phyloP scores from a whole-genome alignment of 2,329 filamentous ascomycete species.

The Lachnellula cervina region DNA sequence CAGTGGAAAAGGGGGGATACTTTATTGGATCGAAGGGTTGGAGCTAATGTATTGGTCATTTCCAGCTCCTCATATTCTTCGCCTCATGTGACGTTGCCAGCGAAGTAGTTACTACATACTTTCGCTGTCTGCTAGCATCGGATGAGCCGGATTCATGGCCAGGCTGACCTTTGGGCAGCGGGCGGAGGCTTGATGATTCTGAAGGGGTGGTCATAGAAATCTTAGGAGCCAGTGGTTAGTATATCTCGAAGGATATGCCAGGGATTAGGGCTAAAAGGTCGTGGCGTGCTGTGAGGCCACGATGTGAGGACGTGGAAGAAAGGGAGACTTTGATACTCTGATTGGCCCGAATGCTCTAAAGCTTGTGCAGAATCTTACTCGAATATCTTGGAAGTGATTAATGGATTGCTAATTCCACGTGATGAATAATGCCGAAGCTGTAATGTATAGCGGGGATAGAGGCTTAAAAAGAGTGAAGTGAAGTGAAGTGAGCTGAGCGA shows the following conservation, averaged over 20 bases:
- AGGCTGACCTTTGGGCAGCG: too few relatives aligned
- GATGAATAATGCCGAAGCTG: neutral
- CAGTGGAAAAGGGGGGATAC: too few relatives aligned
- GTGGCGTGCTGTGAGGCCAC: neutral
- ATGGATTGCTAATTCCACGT: neutral
- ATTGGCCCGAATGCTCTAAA: neutral
- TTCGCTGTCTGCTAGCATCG: too few relatives aligned
- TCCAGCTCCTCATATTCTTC: too few relatives aligned
- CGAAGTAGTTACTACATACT: too few relatives aligned
- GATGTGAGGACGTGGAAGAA: neutral
- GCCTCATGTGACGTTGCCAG: too few relatives aligned
- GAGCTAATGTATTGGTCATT: too few relatives aligned
- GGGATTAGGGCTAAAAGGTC: neutral
- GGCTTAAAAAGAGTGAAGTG: neutral
- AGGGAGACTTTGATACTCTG: neutral
- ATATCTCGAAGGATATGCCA: neutral
- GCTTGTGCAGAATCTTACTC: neutral
- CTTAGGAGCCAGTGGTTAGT: neutral
- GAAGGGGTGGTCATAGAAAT: neutral
- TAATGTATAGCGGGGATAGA: neutral
- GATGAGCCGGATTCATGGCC: too few relatives aligned
- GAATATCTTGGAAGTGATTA: neutral
- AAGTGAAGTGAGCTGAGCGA: conserved; percentile 1
- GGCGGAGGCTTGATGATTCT: neutral
- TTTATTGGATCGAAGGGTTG: too few relatives aligned